Base-by-base conservation (phyloP, 176 grass and related monocot species). In the Eragrostis nindensis region DNA sequence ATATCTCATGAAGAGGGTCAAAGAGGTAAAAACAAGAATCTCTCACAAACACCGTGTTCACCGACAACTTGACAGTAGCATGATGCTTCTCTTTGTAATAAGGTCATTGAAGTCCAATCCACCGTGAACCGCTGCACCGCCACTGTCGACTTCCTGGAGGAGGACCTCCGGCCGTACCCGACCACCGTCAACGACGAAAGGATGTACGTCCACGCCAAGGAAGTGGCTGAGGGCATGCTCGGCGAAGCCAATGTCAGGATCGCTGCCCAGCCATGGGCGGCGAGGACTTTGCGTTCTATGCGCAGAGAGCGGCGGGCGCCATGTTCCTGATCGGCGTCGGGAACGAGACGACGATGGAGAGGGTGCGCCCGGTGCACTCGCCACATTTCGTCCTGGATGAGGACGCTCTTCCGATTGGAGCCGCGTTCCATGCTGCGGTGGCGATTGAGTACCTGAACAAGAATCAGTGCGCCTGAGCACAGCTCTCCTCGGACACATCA, bases 201-300 rank as follows among this genome's bases (percentile, higher is more conserved):
- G 5, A 77, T 93, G 46, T 85, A 97, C 18, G 41, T 39, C 29
- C 88, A 85, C 70, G 88, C 45, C 3, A 93, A 82, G 72, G 22
- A 13, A 21, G 88, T 89, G 38, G 90, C 62, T 0, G 80, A 87
- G 59, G 66, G 5, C 38, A 48, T 91, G 48, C 83, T 93, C 2
- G 88, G 90, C 27, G 76, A 54, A 38, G 56, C 36, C n/a, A 88
- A 87, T 11, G 66, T 93, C 27, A 54, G 10, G 54, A 7, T 80
- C 26, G 12, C 11, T 32, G 9, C 47, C 1, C 83, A 15, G 16
- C 1, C 0, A 90, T 85, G 86, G 76, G 68, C 1, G 83, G 68
- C 0, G 94, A 97, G 57, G 90, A 97, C 74, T 93, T 97, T 39
- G 86, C 68, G 7, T 97, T 93, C 73, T 93, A 82, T 19, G 78